Conservation (phyloP, 2,329 filamentous ascomycete species). For the Endoconidiophora laricicola region DNA sequence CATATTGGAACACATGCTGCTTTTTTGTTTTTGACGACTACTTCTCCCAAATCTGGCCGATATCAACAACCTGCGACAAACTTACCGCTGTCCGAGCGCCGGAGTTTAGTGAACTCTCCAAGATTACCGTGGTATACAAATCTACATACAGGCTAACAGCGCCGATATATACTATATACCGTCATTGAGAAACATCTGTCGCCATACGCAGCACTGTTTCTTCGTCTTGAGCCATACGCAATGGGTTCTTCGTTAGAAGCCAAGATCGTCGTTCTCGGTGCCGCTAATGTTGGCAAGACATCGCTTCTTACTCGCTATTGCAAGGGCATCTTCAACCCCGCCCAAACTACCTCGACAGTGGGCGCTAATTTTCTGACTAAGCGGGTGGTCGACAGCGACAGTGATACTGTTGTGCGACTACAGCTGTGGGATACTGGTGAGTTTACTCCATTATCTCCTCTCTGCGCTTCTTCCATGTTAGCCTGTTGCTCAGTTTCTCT, state of each 20-base stretch:
- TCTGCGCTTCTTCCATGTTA: conserved; percentile 7
- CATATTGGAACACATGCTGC: too few species aligned
- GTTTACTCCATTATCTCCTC: conserved; percentile 12
- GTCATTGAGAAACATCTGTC: not conserved
- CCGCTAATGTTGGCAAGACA: conserved; percentile 67
- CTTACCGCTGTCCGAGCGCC: too few species aligned
- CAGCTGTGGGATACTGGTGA: conserved; percentile 88
- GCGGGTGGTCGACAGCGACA: conserved; percentile 65
- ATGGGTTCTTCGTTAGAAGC: conserved; percentile 51
- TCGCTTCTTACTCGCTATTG: conserved; percentile 62
- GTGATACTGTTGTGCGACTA: conserved; percentile 71
- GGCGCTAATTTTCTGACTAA: conserved; percentile 69
- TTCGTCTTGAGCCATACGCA: not conserved
- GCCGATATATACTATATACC: too few species aligned
- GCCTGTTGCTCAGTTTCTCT: not conserved
- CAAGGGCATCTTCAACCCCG: conserved; percentile 52
- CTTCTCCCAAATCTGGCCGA: too few species aligned
- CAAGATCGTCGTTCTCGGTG: conserved; percentile 67
- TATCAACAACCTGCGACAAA: too few species aligned
- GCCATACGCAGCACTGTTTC: not conserved
- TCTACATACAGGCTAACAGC: not conserved
- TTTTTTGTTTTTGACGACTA: too few species aligned
- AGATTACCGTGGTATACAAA: too few species aligned
- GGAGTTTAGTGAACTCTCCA: too few species aligned
- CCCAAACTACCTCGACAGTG: conserved; percentile 52